Evolutionary conservation across 345 rosid genomes (phyloP), one percentile per base, ranked within the genome.

Genomic region (Dipteronia sinensis): DNA sequence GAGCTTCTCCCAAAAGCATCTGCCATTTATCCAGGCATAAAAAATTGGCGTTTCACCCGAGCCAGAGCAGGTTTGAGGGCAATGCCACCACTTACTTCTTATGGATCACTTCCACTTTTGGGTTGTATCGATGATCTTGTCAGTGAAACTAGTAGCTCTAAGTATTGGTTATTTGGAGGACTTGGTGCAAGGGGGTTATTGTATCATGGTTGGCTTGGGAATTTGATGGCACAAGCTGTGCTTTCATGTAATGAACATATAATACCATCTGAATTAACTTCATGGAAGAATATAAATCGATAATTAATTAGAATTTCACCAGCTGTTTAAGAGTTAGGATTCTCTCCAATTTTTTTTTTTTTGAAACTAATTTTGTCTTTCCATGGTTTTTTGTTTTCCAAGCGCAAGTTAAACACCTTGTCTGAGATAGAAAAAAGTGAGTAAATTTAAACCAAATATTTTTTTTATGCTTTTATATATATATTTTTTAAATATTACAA

Each of bases 31-130:
- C 97, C 97, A 15, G 87, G 83, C 65, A 90, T 93, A 71, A 80
- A 70, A 70, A 80, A 85, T 69, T 95, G 99, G 99, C 82, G 66
- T 40, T 85, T 89, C 69, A 66, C 80, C 0, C 90, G 88, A 82
- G 96, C 98, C 55, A 93, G 83, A 82, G 98, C 97, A 12, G 98
- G 99, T 42, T 85, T 93, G 79, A 85, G 97, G 85, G 97, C 97
- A 82, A 92, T 93, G 97, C 98, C 97, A 19, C 99, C 94, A 6
- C 83, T 86, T 78, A 87, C 96, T 71, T 65, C 90, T 19, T 77
- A 87, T 7, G 99, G 99, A 56, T 92, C 98, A 23, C 86, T 93
- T 80, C 99, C 99, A 0, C 89, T 95, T 79, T 76, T 92, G 79
- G 96, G 98, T 19, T 82, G 97, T 73, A 78, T 93, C 13, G 75